phyloP scores from a whole-genome alignment of 1,284 basidiomycete genomes.

The Ustilago trichophora region DNA sequence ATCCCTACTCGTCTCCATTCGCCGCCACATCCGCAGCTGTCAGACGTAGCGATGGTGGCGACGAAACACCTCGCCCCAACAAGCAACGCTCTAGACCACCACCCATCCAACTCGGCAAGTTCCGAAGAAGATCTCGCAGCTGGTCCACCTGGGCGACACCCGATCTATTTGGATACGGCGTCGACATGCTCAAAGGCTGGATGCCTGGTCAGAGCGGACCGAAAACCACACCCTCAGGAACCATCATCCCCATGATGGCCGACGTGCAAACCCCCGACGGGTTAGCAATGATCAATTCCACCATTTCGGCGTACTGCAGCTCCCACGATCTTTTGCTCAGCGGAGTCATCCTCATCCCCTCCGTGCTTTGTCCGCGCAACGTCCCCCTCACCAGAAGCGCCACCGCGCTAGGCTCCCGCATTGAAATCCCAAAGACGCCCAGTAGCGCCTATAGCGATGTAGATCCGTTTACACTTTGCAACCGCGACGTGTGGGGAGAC shows the following conservation, averaged over 20 bases:
- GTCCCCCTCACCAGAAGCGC: conserved; percentile 21
- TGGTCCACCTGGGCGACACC: conserved; percentile 50
- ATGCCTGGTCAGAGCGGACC: conserved; percentile 29
- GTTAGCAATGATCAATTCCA: conserved; percentile 44
- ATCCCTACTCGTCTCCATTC: conserved; percentile 1
- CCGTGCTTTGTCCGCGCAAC: conserved; percentile 43
- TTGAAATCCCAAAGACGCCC: conserved; percentile 21
- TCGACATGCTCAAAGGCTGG: conserved; percentile 57
- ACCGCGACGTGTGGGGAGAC: conserved; percentile 32
- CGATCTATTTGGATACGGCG: conserved; percentile 46
- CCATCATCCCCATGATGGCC: conserved; percentile 54
- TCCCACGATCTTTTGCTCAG: conserved; percentile 47
- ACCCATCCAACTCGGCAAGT: conserved; percentile 11
- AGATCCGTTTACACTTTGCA: conserved; percentile 30
- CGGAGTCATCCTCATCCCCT: conserved; percentile 46
- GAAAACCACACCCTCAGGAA: conserved; percentile 23
- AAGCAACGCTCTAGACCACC: conserved; percentile 20
- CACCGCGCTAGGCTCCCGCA: conserved; percentile 1
- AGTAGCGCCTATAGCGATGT: conserved; percentile 34
- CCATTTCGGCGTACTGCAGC: conserved; percentile 48
- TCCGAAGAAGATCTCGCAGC: conserved; percentile 28
- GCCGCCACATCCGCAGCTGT: not conserved
- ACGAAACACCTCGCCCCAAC: conserved; percentile 23
- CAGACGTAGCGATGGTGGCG: conserved; percentile 4
- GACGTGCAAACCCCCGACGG: conserved; percentile 41